These are phyloP conservation scores for Testicularia cyperi DNA, from an alignment of 1,284 basidiomycete species.

Conservation along the genomic window DNA sequence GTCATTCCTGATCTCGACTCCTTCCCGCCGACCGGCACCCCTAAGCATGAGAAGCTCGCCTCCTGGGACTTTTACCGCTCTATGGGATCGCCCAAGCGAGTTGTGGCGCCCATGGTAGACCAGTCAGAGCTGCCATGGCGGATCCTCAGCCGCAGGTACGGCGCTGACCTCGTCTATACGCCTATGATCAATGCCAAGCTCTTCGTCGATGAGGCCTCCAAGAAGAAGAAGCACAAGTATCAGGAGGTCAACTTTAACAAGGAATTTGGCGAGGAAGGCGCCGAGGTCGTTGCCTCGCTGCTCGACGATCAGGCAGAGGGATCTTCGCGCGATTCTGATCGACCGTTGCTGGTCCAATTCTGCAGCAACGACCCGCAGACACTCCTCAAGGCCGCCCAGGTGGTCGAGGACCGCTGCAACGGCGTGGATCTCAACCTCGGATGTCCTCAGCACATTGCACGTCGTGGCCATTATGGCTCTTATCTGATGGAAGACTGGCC, in stretches of 20 bases:
- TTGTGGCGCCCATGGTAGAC: conserved; percentile 97
- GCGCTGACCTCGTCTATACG: conserved; percentile 80
- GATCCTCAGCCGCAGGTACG: conserved; percentile 80
- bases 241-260: conserved; percentile 42
- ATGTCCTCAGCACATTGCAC: conserved; percentile 94
- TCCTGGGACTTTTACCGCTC: conserved; percentile 82
- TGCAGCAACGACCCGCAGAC: conserved; percentile 84
- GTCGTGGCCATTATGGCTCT: conserved; percentile 80
- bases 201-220: conserved; percentile 64
- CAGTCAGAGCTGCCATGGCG: conserved; percentile 89
- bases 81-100: conserved; percentile 78
- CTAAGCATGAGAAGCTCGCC: conserved; percentile 65
- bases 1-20: conserved; percentile 30
- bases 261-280: conserved; percentile 43
- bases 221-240: conserved; percentile 37
- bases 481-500: conserved; percentile 95
- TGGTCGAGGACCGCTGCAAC: conserved; percentile 64
- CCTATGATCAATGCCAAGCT: conserved; percentile 98
- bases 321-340: conserved; percentile 64
- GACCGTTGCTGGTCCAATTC: conserved; percentile 88
- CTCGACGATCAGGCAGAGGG: conserved; percentile 3
- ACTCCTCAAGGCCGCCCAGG: conserved; percentile 62
- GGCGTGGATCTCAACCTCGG: conserved; percentile 88
- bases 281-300: conserved; percentile 1
- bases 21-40: conserved; percentile 54